Percentiles rank a stretch among this genome's conserved stretches.
These are phyloP conservation scores for Paecilomyces dactylethromorphus DNA, from an alignment of 2,329 filamentous ascomycete species.

Conservation along the genomic window DNA sequence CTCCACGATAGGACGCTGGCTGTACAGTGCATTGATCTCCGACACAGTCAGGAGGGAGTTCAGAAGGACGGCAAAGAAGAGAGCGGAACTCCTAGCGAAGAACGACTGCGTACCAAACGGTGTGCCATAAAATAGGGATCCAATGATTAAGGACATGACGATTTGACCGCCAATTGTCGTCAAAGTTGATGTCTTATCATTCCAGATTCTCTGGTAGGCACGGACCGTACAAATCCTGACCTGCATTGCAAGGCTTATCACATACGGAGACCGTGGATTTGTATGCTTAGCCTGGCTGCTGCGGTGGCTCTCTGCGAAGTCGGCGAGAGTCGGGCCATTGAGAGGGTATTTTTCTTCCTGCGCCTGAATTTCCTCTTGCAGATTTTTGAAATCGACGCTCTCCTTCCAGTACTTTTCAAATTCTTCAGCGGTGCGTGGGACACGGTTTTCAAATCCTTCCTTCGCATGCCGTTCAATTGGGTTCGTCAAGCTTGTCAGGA, in stretches of 20 bases:
- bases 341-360: conserved; percentile 25
- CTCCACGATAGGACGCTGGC: conserved; percentile 86
- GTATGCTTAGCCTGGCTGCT: conserved; percentile 31
- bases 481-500: conserved; percentile 63
- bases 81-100: background rate
- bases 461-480: conserved; percentile 52
- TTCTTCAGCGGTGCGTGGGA: conserved; percentile 62
- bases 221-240: conserved; percentile 74
- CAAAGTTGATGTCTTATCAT: conserved; percentile 69
- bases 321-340: conserved; percentile 22
- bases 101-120: conserved; percentile 18
- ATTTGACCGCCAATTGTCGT: conserved; percentile 62
- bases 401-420: conserved; percentile 50
- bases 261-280: conserved; percentile 55
- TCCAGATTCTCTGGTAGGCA: conserved; percentile 65
- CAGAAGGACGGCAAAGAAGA: conserved; percentile 12
- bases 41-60: conserved; percentile 59
- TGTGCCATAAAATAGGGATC: conserved; percentile 63
- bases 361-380: conserved; percentile 29
- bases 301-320: conserved; percentile 25
- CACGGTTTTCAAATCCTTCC: conserved; percentile 53
- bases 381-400: conserved; percentile 22
- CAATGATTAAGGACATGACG: conserved; percentile 68
- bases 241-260: conserved; percentile 70
- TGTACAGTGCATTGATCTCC: conserved; percentile 78